Percentiles rank a stretch among this genome's conserved stretches.
phyloP scores from a whole-genome alignment of 2,329 filamentous ascomycete species.

The Pseudogymnoascus sp. region DNA sequence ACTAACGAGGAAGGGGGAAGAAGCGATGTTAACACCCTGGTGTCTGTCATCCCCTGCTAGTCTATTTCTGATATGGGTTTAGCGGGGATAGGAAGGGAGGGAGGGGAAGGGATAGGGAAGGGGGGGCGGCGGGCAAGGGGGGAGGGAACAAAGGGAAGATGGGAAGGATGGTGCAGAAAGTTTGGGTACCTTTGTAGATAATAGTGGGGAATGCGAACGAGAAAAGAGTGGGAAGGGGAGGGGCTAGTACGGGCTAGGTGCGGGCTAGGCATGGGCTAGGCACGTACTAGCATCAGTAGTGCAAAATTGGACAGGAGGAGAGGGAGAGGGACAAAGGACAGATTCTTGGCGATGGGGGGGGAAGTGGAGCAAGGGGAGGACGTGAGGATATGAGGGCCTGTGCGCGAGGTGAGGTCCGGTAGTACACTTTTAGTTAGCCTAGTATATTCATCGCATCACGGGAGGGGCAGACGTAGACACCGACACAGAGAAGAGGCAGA shows the following conservation, averaged over 20 bases:
- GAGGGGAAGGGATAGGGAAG: background rate
- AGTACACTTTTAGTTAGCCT: too few relatives aligned
- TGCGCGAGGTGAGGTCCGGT: too few relatives aligned
- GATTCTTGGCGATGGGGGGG: background rate
- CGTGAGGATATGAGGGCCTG: too few relatives aligned
- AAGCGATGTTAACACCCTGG: too few relatives aligned
- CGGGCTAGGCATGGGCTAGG: too few relatives aligned
- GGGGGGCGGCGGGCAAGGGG: background rate
- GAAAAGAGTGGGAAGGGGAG: background rate
- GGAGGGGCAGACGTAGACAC: too few relatives aligned
- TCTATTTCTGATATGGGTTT: background rate
- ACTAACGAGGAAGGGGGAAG: too few relatives aligned
- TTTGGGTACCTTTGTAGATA: background rate
- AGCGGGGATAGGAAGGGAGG: background rate
- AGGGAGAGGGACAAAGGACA: background rate
- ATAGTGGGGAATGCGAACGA: background rate
- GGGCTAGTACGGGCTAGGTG: too few relatives aligned
- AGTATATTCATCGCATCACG: too few relatives aligned
- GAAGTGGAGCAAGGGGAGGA: too few relatives aligned
- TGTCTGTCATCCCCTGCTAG: background rate
- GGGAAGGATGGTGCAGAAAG: background rate
- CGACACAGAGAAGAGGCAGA: too few relatives aligned
- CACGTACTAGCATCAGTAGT: background rate
- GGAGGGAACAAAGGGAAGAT: background rate
- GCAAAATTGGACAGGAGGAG: background rate